These are phyloP conservation scores for Rhododendron molle DNA, from an alignment of 148 eudicot genomes.

Conservation along the genomic window DNA sequence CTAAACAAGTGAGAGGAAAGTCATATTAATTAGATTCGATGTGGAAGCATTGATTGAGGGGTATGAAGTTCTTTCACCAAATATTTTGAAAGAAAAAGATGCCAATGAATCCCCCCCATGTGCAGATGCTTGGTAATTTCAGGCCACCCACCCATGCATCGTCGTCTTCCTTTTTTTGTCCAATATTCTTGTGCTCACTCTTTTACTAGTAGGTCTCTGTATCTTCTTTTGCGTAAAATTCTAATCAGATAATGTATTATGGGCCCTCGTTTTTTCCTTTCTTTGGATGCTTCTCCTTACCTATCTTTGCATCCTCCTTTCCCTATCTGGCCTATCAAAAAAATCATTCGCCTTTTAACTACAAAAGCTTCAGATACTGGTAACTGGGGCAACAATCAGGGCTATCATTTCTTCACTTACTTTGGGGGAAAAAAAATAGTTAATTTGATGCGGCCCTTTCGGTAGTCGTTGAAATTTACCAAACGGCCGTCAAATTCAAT, in stretches of 20 bases:
- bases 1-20: neutral
- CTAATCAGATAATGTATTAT: neutral
- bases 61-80: conserved; percentile 12
- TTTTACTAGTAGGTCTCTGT: neutral
- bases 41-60: conserved; percentile 6
- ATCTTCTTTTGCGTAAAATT: conserved; percentile 6
- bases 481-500: too few species aligned
- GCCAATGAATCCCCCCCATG: neutral
- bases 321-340: neutral
- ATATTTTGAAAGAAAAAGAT: conserved; percentile 6
- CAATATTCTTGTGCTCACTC: conserved; percentile 1
- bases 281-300: conserved; percentile 9
- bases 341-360: neutral
- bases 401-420: neutral
- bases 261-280: neutral
- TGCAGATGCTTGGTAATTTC: conserved; percentile 4
- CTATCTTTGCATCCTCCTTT: conserved; percentile 22
- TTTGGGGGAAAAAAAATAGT: neutral
- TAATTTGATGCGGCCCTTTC: too few species aligned
- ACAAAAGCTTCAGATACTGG: neutral
- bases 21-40: neutral
- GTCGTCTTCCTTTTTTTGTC: neutral
- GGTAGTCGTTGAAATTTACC: too few species aligned
- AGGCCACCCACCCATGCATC: neutral
- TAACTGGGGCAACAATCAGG: neutral